A percentile compares a stretch with the other conserved stretches of the same genome.
phyloP scores from a whole-genome alignment of 805 yeast genomes.

The Lipomyces spencermartinsiae region DNA sequence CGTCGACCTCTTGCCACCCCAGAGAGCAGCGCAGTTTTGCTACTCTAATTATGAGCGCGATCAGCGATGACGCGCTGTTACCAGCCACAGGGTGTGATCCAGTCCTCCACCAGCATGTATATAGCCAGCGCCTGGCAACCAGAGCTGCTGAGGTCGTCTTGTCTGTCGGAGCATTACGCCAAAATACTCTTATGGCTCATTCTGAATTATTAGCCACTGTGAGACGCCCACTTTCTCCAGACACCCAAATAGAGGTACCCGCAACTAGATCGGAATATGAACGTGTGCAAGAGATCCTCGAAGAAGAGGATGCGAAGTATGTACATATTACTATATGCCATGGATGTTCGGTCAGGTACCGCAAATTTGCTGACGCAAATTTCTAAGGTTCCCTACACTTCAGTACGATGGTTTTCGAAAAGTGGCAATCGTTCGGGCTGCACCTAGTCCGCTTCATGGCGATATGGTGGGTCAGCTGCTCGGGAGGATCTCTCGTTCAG shows the following conservation, averaged over 20 bases:
- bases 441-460: conserved; percentile 9
- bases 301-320: conserved; percentile 2
- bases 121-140: no score
- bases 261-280: conserved; percentile 4
- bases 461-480: not conserved
- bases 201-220: not conserved
- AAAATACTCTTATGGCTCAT: not conserved
- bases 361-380: not conserved
- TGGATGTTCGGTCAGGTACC: not conserved
- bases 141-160: not conserved
- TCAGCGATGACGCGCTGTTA: no score
- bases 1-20: no score
- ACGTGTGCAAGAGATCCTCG: conserved; percentile 1
- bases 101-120: no score
- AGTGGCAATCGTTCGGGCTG: not conserved
- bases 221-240: conserved; percentile 7
- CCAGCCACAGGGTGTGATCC: no score
- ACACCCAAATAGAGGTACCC: not conserved
- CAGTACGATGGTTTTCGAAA: conserved; percentile 6
- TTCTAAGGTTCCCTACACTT: not conserved
- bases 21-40: no score
- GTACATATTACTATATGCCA: not conserved
- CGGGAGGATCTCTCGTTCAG: not conserved
- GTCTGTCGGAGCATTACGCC: conserved; percentile 3
- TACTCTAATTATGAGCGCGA: no score